Evolutionary conservation across 306 rosid genomes (phyloP), one percentile per base, ranked within the genome.

Genomic region (Cucumis melo): DNA sequence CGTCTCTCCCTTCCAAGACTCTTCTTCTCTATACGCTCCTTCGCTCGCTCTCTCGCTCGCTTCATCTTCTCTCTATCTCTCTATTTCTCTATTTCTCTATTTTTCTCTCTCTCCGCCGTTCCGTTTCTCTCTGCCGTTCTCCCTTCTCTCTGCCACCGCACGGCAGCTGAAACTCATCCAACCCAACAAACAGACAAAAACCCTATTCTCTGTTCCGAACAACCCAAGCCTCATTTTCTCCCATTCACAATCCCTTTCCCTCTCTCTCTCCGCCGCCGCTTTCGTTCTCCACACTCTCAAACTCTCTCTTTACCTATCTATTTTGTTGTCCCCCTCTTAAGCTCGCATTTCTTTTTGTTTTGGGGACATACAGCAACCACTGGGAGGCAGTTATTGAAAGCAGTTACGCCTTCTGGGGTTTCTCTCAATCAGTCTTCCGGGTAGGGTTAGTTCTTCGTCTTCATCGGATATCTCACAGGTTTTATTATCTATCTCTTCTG

Each of bases 361-460:
- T 39, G 9, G 27, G 34, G 6, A 38, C 39, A 71, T 70, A 53
- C 74, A 16, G 74, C 63, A 70, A 62, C 84, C 77, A 78, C 80
- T 75, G 74, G 82, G 82, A 71, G 87, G 82, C 87, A 81, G 87
- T 85, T 86, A 81, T 80, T 65, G 65, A 82, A 82, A 73, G 29
- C 93, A 91, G 83, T 83, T 89, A 66, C 88, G 90, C 80, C 87
- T 84, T 74, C 74, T 68, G 60, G 19, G 78, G 79, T 76, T 83
- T 27, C 29, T 84, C 68, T 68, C 89, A 74, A 79, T 83, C 83
- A 71, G 82, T 76, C 79, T 86, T 62, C 1, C 16, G 79, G 82
- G 85, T 92, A 89, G 96, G 96, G 96, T 89, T 89, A 78, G 88
- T 84, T 73, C 75, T 75, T 78, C 46, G 39, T 77, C 57, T 42